Conservation (phyloP, 768 basidiomycete species). For the Amanita muscaria region DNA sequence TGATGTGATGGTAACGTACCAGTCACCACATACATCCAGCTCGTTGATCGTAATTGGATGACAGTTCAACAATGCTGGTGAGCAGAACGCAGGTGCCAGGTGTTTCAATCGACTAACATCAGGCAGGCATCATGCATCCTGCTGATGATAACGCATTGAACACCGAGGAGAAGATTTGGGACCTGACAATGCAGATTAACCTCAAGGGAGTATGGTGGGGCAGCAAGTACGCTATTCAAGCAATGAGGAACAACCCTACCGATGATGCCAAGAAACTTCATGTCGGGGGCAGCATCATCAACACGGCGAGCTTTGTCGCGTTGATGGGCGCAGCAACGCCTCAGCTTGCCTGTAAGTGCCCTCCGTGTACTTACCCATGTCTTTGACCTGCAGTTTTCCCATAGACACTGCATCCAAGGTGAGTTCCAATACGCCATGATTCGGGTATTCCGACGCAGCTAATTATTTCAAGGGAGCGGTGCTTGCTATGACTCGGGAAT, state of each 20-base stretch:
- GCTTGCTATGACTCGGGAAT: constrained; percentile 96
- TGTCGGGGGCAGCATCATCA: constrained; percentile 88
- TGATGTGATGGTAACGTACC: constrained; percentile 75
- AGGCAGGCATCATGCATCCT: constrained; percentile 93
- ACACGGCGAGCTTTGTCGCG: constrained; percentile 96
- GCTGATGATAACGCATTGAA: constrained; percentile 91
- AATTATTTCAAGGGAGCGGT: constrained; percentile 66
- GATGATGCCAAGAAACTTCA: constrained; percentile 76
- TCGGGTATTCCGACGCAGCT: not conserved
- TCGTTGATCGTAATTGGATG: not conserved
- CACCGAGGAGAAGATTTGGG: constrained; percentile 96
- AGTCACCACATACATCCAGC: not conserved
- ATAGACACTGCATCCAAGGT: constrained; percentile 94
- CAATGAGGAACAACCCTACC: constrained; percentile 89
- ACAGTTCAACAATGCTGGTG: constrained; percentile 91
- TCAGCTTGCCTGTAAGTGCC: constrained; percentile 83
- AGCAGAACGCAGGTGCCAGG: constrained; percentile 8
- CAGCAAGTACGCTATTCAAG: constrained; percentile 93
- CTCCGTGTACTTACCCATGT: not conserved
- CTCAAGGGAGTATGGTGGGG: constrained; percentile 99
- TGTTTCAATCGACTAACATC: not conserved
- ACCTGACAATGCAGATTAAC: constrained; percentile 87
- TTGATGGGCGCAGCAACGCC: constrained; percentile 94
- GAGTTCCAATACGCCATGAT: constrained; percentile 2
- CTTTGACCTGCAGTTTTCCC: constrained; percentile 7